Evolutionary conservation across 2,329 filamentous ascomycete genomes (phyloP).

Genomic region (Penicillium hordei): DNA sequence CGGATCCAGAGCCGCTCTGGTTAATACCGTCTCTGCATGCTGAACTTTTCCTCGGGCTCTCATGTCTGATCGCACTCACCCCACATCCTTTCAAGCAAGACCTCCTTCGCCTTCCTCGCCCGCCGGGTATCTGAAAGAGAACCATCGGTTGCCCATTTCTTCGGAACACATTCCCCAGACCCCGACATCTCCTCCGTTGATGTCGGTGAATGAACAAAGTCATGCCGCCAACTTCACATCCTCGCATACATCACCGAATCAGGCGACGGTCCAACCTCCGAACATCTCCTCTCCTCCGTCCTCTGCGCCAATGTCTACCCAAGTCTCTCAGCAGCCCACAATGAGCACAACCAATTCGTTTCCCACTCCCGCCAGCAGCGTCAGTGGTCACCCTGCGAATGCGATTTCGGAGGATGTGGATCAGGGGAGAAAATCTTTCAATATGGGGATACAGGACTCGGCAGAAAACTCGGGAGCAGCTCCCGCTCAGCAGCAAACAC

Average conservation of each 20-base stretch:
- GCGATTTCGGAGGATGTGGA: slow-evolving; percentile 39
- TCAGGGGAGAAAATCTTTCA: slow-evolving; percentile 33
- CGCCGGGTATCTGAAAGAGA: slow-evolving; percentile 41
- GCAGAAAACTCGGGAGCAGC: slow-evolving; percentile 17
- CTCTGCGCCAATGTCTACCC: slow-evolving; percentile 45
- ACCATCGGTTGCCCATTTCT: slow-evolving; percentile 27
- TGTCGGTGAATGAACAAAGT: slow-evolving; percentile 51
- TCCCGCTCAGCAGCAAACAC: slow-evolving; percentile 19
- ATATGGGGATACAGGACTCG: slow-evolving; percentile 24
- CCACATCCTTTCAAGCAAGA: slow-evolving; percentile 37
- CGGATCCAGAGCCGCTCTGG: slow-evolving; percentile 18
- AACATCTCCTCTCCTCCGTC: slow-evolving; percentile 44
- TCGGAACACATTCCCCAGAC: slow-evolving; percentile 40
- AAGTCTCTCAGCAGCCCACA: slow-evolving; percentile 43
- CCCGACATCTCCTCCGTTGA: slow-evolving; percentile 49
- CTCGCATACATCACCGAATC: slow-evolving; percentile 47
- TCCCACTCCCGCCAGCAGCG: slow-evolving; percentile 48
- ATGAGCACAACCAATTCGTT: slow-evolving; percentile 44
- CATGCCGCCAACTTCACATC: slow-evolving; percentile 49
- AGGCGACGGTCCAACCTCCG: slow-evolving; percentile 44
- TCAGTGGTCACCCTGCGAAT: slow-evolving; percentile 37
- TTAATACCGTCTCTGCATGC: slow-evolving; percentile 17
- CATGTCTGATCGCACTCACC: slow-evolving; percentile 43
- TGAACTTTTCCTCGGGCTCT: slow-evolving; percentile 19
- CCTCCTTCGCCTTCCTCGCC: slow-evolving; percentile 48